A percentile compares a stretch with the other conserved stretches of the same genome.
Evolutionary conservation across 805 yeast species (phyloP).

Genomic region (Yueomyces sinensis): DNA sequence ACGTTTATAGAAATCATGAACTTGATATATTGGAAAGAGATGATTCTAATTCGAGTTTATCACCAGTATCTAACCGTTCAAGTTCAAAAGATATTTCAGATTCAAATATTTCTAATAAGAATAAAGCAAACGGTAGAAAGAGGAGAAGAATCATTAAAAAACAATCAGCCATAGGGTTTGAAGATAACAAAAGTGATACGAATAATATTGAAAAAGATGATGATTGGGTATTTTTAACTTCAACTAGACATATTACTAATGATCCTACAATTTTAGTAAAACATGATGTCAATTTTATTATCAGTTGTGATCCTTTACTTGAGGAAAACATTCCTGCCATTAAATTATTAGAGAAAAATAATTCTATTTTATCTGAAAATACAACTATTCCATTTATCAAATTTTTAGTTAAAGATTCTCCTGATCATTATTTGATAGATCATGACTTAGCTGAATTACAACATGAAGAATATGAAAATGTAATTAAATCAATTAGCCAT

Average conservation of each 20-base stretch:
- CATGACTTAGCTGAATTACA: conserved; percentile 6
- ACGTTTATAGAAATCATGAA: conserved; percentile 4
- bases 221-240: conserved; percentile 30
- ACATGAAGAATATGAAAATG: conserved; percentile 7
- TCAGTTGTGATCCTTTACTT: conserved; percentile 35
- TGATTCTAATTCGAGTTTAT: neutral
- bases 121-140: conserved; percentile 17
- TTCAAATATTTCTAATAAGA: conserved; percentile 7
- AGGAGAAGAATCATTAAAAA: conserved; percentile 5
- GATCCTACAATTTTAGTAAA: conserved; percentile 21
- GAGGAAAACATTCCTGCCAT: conserved; percentile 22
- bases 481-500: conserved; percentile 20
- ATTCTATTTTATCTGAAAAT: neutral
- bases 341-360: conserved; percentile 4
- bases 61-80: conserved; percentile 2
- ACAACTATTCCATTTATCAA: conserved; percentile 31
- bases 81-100: neutral
- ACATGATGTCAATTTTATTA: conserved; percentile 29
- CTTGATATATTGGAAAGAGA: neutral
- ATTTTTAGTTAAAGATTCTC: conserved; percentile 31
- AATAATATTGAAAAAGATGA: conserved; percentile 5
- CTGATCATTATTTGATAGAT: conserved; percentile 28
- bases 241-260: conserved; percentile 32
- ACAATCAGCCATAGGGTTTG: neutral
- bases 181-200: conserved; percentile 1